These are phyloP conservation scores for Hypoxylon sp. DNA, from an alignment of 2,329 filamentous ascomycete species.

Conservation along the genomic window DNA sequence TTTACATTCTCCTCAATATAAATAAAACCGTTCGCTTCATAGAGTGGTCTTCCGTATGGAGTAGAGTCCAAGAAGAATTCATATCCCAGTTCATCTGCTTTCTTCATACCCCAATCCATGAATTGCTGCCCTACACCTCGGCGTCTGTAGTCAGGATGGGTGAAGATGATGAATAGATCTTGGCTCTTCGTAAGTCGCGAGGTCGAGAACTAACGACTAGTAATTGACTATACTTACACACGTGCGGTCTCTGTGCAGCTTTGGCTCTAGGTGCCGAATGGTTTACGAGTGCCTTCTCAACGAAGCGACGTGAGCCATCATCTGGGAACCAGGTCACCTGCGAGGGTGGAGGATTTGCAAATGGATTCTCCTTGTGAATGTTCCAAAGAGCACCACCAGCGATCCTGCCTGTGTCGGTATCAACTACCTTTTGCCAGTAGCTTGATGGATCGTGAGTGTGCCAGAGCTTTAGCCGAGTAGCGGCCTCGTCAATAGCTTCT, in stretches of 20 bases:
- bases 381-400: constrained; percentile 53
- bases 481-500: constrained; percentile 44
- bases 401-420: constrained; percentile 50
- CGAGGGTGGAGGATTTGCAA: constrained; percentile 29
- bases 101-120: constrained; percentile 51
- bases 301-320: constrained; percentile 46
- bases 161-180: constrained; percentile 50
- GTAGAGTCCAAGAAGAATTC: constrained; percentile 50
- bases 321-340: constrained; percentile 55
- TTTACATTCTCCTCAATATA: constrained; percentile 47
- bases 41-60: constrained; percentile 40
- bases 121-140: constrained; percentile 46
- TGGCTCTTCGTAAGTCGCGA: not conserved
- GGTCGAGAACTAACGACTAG: no score
- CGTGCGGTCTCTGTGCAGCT: constrained; percentile 43
- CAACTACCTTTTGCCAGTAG: constrained; percentile 54
- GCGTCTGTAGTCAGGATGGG: constrained; percentile 46
- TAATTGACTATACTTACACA: constrained; percentile 41
- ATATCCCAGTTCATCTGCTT: constrained; percentile 48
- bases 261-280: constrained; percentile 31
- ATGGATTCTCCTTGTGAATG: constrained; percentile 52
- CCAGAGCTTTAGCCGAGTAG: constrained; percentile 45
- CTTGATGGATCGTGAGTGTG: constrained; percentile 50
- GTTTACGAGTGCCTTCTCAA: constrained; percentile 41
- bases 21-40: constrained; percentile 45